Evolutionary conservation across 345 rosid species (phyloP).

Genomic region (Cardamine resedifolia): DNA sequence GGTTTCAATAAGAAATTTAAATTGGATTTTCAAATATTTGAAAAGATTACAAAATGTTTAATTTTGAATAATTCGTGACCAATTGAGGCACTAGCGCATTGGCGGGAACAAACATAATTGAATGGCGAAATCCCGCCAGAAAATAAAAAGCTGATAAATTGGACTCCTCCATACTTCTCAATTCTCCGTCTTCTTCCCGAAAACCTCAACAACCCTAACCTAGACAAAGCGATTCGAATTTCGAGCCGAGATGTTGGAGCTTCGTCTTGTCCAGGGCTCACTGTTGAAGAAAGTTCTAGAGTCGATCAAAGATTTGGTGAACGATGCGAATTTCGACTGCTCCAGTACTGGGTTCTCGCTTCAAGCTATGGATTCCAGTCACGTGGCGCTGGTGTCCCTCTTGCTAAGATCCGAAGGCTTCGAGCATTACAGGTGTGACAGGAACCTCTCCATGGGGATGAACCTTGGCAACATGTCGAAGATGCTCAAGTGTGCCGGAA

Average conservation of each 20-base stretch:
- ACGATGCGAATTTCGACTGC: slow-evolving; percentile 96
- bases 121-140: slow-evolving; percentile 26
- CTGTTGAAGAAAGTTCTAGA: slow-evolving; percentile 94
- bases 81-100: neutral
- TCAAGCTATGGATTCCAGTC: slow-evolving; percentile 99
- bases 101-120: slow-evolving; percentile 22
- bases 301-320: slow-evolving; percentile 89
- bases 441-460: slow-evolving; percentile 95
- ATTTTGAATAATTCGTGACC: neutral
- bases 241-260: slow-evolving; percentile 63
- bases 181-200: slow-evolving; percentile 5
- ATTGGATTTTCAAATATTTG: neutral
- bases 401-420: slow-evolving; percentile 93
- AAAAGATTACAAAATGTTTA: neutral
- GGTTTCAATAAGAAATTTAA: too few species aligned
- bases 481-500: slow-evolving; percentile 93
- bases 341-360: slow-evolving; percentile 95
- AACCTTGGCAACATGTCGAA: slow-evolving; percentile 86
- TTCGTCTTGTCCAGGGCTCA: slow-evolving; percentile 91
- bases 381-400: slow-evolving; percentile 90
- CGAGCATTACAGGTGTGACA: slow-evolving; percentile 95
- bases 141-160: neutral
- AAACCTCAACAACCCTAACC: slow-evolving; percentile 22
- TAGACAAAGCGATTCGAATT: neutral
- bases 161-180: neutral